Percentiles rank a stretch among this genome's conserved stretches.
phyloP scores from a whole-genome alignment of 2,329 filamentous ascomycete species.

The Fusarium guadeloupense region DNA sequence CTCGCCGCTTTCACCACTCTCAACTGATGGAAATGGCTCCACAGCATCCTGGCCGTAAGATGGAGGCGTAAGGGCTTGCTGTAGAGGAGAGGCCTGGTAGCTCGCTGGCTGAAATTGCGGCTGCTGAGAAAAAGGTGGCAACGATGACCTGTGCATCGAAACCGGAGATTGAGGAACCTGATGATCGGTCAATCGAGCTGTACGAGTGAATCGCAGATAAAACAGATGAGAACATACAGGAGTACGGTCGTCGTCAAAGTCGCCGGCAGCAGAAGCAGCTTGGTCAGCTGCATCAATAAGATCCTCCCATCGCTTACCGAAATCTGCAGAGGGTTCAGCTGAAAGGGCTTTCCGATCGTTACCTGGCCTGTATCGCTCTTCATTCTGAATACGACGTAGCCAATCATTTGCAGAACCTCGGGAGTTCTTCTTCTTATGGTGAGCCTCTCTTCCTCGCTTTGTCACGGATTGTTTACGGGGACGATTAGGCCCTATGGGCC shows the following conservation, averaged over 20 bases:
- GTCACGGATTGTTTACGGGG: constrained; percentile 88
- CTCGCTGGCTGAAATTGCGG: constrained; percentile 70
- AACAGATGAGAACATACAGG: constrained; percentile 63
- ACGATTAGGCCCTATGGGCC: constrained; percentile 74
- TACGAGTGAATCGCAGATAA: background rate
- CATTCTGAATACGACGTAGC: constrained; percentile 66
- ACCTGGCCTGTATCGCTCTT: constrained; percentile 70
- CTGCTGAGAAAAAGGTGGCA: constrained; percentile 67
- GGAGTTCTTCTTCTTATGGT: constrained; percentile 84
- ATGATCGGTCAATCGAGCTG: constrained; percentile 35
- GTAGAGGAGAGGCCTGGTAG: constrained; percentile 89
- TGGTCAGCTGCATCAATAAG: constrained; percentile 84
- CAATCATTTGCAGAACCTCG: constrained; percentile 74
- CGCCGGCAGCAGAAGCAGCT: constrained; percentile 86
- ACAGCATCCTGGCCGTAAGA: constrained; percentile 71
- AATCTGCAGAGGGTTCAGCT: constrained; percentile 81
- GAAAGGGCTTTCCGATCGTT: constrained; percentile 85
- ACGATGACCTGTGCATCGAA: constrained; percentile 68
- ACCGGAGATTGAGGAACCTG: constrained; percentile 73
- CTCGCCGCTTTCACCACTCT: constrained; percentile 77
- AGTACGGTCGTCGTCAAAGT: constrained; percentile 88
- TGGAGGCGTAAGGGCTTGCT: constrained; percentile 89
- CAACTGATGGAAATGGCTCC: constrained; percentile 89
- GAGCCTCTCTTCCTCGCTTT: constrained; percentile 77
- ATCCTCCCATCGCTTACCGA: constrained; percentile 95